Base-by-base conservation (phyloP, 306 rosid species). In the Carpinus viminea region DNA sequence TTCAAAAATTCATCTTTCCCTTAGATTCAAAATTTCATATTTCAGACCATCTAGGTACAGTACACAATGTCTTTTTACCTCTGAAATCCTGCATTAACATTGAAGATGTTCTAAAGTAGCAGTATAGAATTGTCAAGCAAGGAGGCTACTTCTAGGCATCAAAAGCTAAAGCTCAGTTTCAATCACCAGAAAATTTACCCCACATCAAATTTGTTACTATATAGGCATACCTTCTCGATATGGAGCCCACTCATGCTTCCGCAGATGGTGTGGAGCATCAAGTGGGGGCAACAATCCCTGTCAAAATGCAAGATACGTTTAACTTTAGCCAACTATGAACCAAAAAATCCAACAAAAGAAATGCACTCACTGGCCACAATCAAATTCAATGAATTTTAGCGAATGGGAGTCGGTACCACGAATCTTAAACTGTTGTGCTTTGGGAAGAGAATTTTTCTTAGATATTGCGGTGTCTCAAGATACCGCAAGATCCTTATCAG, bases 191-290 rank as follows among this genome's bases (percentile, higher is more conserved):
- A 18, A 41, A 0, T 0, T n/a, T 8, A 68, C 0, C 18, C 18
- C 21, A 8, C 50, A 0, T n/a, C 46, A 17, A 66, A 38, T 18
- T 57, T 8, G 1, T 0, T 8, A 41, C 26, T n/a, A 68, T 38
- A 34, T 34, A 78, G 74, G 4, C 83, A 68, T 78, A 96, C 99
- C 99, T 88, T 93, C 99, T 17, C 99, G 86, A 80, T 84, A 91
- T 0, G 83, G 85, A 80, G 88, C 97, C 99, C 99, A 96, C 68
- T 96, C 98, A 7, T 96, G 99, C 77, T 89, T 96, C 71, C 99
- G 97, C 81, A 96, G 81, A 89, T 96, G 99, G 81, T 96, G 98
- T 4, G 98, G 99, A 51, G 99, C 97, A 79, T 96, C 99, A 80
- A 96, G 93, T 28, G 99, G 98, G 55, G 99, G 99, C 87, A 96